phyloP scores from a whole-genome alignment of 208 protist genomes.

The Plasmodiophora brassicae region DNA sequence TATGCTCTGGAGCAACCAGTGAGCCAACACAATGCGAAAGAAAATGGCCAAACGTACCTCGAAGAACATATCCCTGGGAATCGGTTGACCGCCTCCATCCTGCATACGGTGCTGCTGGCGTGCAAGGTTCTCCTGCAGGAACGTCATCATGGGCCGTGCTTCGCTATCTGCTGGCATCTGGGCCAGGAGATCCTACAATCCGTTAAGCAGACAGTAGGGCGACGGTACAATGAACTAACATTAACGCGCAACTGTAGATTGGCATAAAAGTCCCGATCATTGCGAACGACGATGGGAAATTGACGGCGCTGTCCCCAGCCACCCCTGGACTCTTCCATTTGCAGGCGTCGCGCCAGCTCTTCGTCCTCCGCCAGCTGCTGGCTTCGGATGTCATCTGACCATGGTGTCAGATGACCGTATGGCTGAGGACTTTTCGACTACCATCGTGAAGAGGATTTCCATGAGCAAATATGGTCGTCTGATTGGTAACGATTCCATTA shows the following conservation, averaged over 20 bases:
- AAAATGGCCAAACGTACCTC: neutral
- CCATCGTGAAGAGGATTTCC: neutral
- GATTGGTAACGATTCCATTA: neutral
- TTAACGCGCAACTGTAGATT: neutral
- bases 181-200: neutral
- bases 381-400: neutral
- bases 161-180: slow-evolving; percentile 1
- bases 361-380: neutral
- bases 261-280: neutral
- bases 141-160: neutral
- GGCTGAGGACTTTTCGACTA: neutral
- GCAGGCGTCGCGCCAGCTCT: neutral
- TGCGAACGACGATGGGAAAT: neutral
- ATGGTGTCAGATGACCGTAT: neutral
- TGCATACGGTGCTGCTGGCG: too few relatives aligned
- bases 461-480: neutral
- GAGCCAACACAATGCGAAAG: neutral
- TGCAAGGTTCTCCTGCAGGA: neutral
- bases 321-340: neutral
- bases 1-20: neutral
- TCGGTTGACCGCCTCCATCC: neutral
- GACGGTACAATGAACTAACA: neutral
- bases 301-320: neutral
- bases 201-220: neutral
- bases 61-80: neutral